These are phyloP conservation scores for Mortierella sp. DNA, from an alignment of 371 early-diverging fungal genomes.

Conservation along the genomic window DNA sequence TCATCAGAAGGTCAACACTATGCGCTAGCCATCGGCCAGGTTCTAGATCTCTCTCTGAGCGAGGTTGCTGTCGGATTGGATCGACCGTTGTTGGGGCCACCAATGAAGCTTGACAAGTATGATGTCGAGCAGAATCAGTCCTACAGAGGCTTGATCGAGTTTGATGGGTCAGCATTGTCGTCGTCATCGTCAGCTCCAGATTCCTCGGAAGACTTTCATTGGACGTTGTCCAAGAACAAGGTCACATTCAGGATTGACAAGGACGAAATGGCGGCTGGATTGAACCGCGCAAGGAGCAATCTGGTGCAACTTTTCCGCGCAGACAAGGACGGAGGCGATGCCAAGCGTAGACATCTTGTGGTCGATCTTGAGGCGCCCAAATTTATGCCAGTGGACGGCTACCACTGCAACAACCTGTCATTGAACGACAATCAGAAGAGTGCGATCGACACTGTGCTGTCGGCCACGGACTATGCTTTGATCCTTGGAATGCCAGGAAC, in stretches of 20 bases:
- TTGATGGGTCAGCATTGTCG: conserved; percentile 9
- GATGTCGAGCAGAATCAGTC: conserved; percentile 64
- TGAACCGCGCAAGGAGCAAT: conserved; percentile 80
- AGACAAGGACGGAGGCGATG: conserved; percentile 62
- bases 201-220: conserved; percentile 21
- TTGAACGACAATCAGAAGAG: conserved; percentile 80
- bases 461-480: conserved; percentile 90
- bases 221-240: conserved; percentile 18
- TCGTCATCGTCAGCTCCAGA: neutral
- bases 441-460: conserved; percentile 72
- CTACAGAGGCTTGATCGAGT: conserved; percentile 61
- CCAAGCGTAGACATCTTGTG: conserved; percentile 75
- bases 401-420: conserved; percentile 15
- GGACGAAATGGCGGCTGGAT: conserved; percentile 81
- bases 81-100: conserved; percentile 75
- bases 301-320: conserved; percentile 77
- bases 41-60: conserved; percentile 63
- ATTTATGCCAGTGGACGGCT: conserved; percentile 54
- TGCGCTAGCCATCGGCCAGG: conserved; percentile 86
- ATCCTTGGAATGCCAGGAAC: conserved; percentile 99
- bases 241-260: conserved; percentile 85
- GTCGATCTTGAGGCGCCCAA: conserved; percentile 85
- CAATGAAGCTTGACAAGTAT: conserved; percentile 64
- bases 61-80: conserved; percentile 74
- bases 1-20: conserved; percentile 83